These are phyloP conservation scores for Coprinopsis cinerea DNA, from an alignment of 768 basidiomycete species.

Conservation along the genomic window DNA sequence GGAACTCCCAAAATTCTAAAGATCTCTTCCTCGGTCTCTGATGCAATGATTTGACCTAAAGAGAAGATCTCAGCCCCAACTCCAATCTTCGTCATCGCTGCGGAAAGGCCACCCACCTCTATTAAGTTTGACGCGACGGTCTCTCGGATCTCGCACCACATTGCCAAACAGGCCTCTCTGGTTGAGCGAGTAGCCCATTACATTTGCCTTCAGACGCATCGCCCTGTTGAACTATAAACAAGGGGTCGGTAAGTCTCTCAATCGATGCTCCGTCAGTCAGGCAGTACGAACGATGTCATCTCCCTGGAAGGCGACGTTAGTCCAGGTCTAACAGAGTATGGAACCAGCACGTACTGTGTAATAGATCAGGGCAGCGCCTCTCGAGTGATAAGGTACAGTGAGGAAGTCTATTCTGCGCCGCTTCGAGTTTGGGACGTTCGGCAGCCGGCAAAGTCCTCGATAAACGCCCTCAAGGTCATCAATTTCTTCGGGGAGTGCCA, in stretches of 20 bases:
- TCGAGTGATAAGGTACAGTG: conserved; percentile 68
- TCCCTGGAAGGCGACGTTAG: conserved; percentile 39
- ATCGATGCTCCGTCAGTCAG: no score
- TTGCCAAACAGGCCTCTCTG: conserved; percentile 76
- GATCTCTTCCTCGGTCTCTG: conserved; percentile 83
- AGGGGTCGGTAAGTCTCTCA: no score
- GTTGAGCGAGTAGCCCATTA: conserved; percentile 79
- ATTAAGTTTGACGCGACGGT: conserved; percentile 54
- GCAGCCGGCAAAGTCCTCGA: conserved; percentile 70
- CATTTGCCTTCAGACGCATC: conserved; percentile 78
- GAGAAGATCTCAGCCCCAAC: not conserved
- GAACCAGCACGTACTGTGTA: conserved; percentile 58
- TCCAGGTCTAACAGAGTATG: conserved; percentile 4
- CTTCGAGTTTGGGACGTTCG: conserved; percentile 31
- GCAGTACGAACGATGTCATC: conserved; percentile 68
- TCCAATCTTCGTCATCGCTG: not conserved
- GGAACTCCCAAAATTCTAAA: conserved; percentile 73
- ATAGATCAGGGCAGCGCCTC: conserved; percentile 86
- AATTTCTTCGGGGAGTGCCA: conserved; percentile 64
- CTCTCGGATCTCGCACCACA: conserved; percentile 64
- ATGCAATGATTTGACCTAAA: conserved; percentile 65
- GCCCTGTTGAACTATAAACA: conserved; percentile 79
- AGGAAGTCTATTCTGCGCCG: conserved; percentile 84
- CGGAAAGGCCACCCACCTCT: conserved; percentile 33
- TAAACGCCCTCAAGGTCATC: conserved; percentile 70